Base-by-base conservation (phyloP, 768 basidiomycete genomes). In the Macrolepiota dolichaula region DNA sequence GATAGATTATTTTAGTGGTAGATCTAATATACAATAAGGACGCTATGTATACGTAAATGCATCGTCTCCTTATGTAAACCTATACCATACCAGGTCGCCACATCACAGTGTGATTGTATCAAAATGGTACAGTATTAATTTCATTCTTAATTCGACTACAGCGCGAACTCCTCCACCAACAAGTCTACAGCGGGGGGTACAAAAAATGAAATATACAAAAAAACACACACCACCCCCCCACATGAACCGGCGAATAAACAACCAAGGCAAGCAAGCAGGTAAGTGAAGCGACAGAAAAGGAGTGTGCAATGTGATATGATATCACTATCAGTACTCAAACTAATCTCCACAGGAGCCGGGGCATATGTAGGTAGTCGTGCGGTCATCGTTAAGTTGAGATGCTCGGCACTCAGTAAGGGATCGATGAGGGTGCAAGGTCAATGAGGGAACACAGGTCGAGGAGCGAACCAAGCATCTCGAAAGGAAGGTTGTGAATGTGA, bases 251-350 rank as follows among this genome's bases (percentile, higher is more conserved):
- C 29, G 25, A 54, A 38, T 37, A 54, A 54, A 53, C 35, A 56
- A 44, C 9, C 15, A 35, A 44, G 10, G 36, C 22, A 49, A 15
- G 27, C 50, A 29, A n/a, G 17, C 17, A 44, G 29, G 29, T 7
- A 19, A 37, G 29, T 29, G 52, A 24, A 38, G 25, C 25, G 27
- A 38, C 24, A 38, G 27, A 47, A 38, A 57, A 57, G 44, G 55
- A 57, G 55, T 40, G 55, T 32, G 55, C 42, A 47, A 57, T 46
- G 55, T 29, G 12, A 57, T 57, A 19, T 3, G 44, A 46, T 49
- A 57, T 46, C 44, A 57, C 55, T 57, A 57, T 47, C 55, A 47
- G 46, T 57, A 57, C 55, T 57, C 55, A 57, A 53, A 46, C 40
- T 46, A 46, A 40, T 29, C 42, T 46, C 40, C 55, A 56, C 29